Evolutionary conservation across 1,284 basidiomycete genomes (phyloP).

Genomic region (Crucibulum parvulum): DNA sequence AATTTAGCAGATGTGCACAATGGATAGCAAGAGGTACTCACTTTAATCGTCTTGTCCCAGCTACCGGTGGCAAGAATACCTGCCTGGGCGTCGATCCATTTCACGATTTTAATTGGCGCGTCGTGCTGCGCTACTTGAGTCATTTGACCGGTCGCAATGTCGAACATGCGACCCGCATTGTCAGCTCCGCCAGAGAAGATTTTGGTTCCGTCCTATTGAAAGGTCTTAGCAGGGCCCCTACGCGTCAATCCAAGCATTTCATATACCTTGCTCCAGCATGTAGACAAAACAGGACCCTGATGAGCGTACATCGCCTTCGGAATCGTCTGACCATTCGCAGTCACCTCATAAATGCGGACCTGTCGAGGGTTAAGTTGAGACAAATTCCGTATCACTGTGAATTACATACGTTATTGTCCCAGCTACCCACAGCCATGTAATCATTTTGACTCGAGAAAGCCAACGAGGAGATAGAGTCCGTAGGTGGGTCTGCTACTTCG

Average conservation of each 20-base stretch:
- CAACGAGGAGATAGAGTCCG: constrained; percentile 77
- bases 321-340: constrained; percentile 63
- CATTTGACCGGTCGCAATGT: constrained; percentile 76
- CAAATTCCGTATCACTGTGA: constrained; percentile 1
- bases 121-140: constrained; percentile 86
- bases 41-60: constrained; percentile 93
- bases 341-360: constrained; percentile 72
- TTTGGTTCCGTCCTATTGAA: constrained; percentile 75
- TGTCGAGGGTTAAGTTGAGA: constrained; percentile 20
- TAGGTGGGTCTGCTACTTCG: constrained; percentile 76
- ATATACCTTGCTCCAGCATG: constrained; percentile 82
- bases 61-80: constrained; percentile 86
- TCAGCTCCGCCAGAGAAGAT: constrained; percentile 89
- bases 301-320: constrained; percentile 88
- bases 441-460: constrained; percentile 71
- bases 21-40: constrained; percentile 30
- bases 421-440: constrained; percentile 78
- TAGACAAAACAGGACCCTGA: constrained; percentile 82
- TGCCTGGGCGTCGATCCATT: constrained; percentile 75
- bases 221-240: not conserved
- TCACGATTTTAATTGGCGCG: constrained; percentile 79
- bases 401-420: constrained; percentile 76
- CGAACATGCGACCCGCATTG: constrained; percentile 85
- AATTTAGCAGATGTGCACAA: not conserved
- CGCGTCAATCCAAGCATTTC: not conserved